These are phyloP conservation scores for Fusarium sarcochroum DNA, from an alignment of 2,329 filamentous ascomycete species.

Conservation along the genomic window DNA sequence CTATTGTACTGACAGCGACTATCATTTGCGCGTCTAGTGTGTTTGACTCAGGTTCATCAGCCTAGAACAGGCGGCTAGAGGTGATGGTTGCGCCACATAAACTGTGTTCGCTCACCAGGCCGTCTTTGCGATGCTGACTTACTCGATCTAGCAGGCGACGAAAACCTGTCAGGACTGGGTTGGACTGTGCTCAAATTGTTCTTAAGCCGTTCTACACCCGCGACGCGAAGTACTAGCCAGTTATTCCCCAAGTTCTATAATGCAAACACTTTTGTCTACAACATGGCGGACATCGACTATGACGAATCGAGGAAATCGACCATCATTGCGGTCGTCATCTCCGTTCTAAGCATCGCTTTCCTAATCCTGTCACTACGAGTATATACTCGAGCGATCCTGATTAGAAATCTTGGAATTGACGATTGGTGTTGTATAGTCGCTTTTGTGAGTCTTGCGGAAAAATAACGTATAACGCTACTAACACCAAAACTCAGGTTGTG, in stretches of 20 bases:
- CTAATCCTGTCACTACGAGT: background rate
- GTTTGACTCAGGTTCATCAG: background rate
- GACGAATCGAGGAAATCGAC: background rate
- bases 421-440: background rate
- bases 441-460: background rate
- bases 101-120: background rate
- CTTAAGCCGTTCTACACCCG: background rate
- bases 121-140: background rate
- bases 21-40: background rate
- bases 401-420: background rate
- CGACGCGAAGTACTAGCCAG: background rate
- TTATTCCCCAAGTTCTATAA: background rate
- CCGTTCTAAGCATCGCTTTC: background rate
- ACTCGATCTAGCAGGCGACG: background rate
- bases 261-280: background rate
- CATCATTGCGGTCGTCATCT: background rate
- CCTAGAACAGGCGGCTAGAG: background rate
- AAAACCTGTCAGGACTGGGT: background rate
- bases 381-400: background rate
- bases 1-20: background rate
- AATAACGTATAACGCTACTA: background rate
- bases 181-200: background rate
- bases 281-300: background rate
- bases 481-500: background rate
- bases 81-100: background rate